phyloP scores from a whole-genome alignment of 306 rosid species.

The Geum urbanum region DNA sequence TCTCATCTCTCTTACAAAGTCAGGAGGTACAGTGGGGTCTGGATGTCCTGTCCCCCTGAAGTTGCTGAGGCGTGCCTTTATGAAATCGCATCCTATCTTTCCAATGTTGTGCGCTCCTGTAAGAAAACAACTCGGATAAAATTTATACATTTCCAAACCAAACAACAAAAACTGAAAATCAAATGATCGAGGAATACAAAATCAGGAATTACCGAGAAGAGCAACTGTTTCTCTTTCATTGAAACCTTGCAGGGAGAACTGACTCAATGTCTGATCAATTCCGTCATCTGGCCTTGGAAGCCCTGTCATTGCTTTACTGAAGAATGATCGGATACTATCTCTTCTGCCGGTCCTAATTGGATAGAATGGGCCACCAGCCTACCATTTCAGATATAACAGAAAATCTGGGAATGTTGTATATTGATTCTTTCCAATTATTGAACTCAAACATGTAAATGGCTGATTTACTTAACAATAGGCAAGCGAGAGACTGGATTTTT shows the following conservation, averaged over 20 bases:
- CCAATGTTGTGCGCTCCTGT: slow-evolving; percentile 89
- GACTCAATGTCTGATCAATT: slow-evolving; percentile 51
- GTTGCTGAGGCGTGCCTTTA: slow-evolving; percentile 54
- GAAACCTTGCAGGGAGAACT: slow-evolving; percentile 62
- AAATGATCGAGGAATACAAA: neutral
- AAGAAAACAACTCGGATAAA: slow-evolving; percentile 11
- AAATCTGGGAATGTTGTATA: no score
- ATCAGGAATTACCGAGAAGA: slow-evolving; percentile 53
- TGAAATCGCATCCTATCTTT: slow-evolving; percentile 64
- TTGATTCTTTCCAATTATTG: no score
- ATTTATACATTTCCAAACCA: no score
- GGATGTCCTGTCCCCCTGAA: slow-evolving; percentile 63
- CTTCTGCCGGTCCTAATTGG: slow-evolving; percentile 70
- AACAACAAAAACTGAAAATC: no score
- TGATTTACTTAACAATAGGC: no score
- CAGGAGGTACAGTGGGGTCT: slow-evolving; percentile 57
- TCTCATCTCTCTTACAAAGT: slow-evolving; percentile 55
- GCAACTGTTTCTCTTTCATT: slow-evolving; percentile 78
- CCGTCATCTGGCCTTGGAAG: slow-evolving; percentile 70
- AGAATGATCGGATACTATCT: no score
- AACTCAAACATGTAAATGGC: no score
- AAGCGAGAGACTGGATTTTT: neutral
- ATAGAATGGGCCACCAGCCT: slow-evolving; percentile 91
- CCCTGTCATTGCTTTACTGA: slow-evolving; percentile 46
- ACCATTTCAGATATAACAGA: neutral